These are phyloP conservation scores for Tuctoria greenei DNA, from an alignment of 176 grass and related monocot genomes.

Conservation along the genomic window DNA sequence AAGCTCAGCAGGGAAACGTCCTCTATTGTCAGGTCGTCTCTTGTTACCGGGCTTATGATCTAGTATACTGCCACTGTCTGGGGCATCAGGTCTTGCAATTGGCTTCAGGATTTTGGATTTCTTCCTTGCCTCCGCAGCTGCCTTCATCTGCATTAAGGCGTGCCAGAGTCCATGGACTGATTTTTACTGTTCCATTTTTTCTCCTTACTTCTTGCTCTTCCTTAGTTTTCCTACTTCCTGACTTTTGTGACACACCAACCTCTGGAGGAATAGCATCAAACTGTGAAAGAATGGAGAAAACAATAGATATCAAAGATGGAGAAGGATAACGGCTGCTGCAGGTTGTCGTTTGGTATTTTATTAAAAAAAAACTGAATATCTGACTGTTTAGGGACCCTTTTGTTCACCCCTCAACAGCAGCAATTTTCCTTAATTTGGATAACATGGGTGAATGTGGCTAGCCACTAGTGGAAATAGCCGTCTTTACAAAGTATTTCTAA, in stretches of 20 bases:
- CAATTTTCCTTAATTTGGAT: no score
- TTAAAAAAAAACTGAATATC: not conserved
- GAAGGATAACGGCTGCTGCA: not conserved
- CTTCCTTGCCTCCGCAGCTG: conserved; percentile 75
- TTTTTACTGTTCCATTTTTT: conserved; percentile 75
- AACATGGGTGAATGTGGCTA: no score
- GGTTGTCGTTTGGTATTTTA: not conserved
- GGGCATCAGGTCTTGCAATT: conserved; percentile 40
- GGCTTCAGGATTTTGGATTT: conserved; percentile 92
- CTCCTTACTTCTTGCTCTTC: conserved; percentile 64
- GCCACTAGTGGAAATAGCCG: no score
- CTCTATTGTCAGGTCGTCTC: conserved; percentile 44
- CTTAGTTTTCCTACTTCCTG: conserved; percentile 57
- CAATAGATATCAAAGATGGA: conserved; percentile 2
- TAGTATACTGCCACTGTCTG: conserved; percentile 40
- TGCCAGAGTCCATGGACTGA: conserved; percentile 93
- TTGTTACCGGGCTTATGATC: conserved; percentile 29
- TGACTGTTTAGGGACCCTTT: not conserved
- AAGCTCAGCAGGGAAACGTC: conserved; percentile 52
- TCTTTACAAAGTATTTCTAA: no score
- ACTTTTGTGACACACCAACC: conserved; percentile 57
- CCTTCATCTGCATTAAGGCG: conserved; percentile 95
- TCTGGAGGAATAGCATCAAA: conserved; percentile 94
- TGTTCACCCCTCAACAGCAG: no score
- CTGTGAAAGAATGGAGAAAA: conserved; percentile 39